Evolutionary conservation across 108 stramenopile species (phyloP).

Genomic region (Stephanodiscus triporus): DNA sequence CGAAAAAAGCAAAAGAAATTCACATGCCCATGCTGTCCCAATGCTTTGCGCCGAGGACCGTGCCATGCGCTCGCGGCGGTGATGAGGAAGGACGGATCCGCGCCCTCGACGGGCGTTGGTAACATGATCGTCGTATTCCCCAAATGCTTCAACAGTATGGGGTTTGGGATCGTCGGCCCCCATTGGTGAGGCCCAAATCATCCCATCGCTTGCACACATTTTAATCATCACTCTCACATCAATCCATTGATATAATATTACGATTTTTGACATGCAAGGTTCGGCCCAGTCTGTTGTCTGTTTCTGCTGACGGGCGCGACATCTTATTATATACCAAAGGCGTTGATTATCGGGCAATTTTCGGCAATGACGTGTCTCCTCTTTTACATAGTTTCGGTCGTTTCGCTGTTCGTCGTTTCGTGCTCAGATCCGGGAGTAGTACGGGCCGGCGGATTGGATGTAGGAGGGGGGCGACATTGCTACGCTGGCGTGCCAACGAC

Average conservation of each 20-base stretch:
- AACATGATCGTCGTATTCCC: constrained; percentile 71
- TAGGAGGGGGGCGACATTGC: constrained; percentile 34
- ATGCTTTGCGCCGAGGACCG: constrained; percentile 1
- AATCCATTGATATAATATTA: too few species aligned
- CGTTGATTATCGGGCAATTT: constrained; percentile 41
- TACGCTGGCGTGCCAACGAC: constrained; percentile 40
- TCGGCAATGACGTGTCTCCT: constrained; percentile 58
- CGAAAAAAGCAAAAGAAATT: not conserved
- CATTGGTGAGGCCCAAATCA: constrained; percentile 51
- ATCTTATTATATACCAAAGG: constrained; percentile 39
- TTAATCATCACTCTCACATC: too few species aligned
- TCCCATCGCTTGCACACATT: too few species aligned
- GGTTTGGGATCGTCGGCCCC: constrained; percentile 80
- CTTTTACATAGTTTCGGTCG: constrained; percentile 48
- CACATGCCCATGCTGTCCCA: not conserved
- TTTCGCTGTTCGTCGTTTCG: constrained; percentile 53
- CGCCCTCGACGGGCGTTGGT: constrained; percentile 20
- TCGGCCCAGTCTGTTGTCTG: constrained; percentile 70
- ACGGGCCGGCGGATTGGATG: not conserved
- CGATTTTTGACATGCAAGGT: too few species aligned
- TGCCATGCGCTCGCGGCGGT: not conserved
- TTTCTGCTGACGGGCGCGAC: constrained; percentile 53
- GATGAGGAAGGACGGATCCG: constrained; percentile 6
- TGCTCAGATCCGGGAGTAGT: constrained; percentile 77
- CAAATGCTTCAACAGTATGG: constrained; percentile 44